Evolutionary conservation across 192 early-diverging fungal species (phyloP), one percentile per base, ranked within the genome.

Genomic region (Coemansia sp.): DNA sequence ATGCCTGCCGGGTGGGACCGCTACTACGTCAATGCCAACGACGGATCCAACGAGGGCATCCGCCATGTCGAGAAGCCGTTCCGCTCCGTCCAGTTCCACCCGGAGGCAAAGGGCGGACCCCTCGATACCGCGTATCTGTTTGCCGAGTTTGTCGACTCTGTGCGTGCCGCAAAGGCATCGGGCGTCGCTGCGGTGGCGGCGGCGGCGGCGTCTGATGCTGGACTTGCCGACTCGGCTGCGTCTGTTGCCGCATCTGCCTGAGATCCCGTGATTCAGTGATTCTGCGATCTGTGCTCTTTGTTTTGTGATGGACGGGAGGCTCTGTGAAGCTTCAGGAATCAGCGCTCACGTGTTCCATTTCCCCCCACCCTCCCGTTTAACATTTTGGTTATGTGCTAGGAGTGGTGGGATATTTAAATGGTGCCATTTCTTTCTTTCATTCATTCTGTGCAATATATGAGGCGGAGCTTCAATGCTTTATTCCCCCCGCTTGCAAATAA

Each of bases 1-100:
- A 76, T 87, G 69, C 80, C 89, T 32, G 66, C 74, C 4, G 92
- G 89, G 32, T 97, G 93, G 93, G 82, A 84, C 42, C 85, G 91
- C 63, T 92, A 89, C 87, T 97, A 91, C 69, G 87, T 93, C 50
- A 97, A 97, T 65, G 95, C 93, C 74, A 97, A 97, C 60, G 95
- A 97, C 73, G 92, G 92, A 0, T 91, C 92, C 42, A 97, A 97
- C 77, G 95, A 97, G 75, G 95, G 95, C 62, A 92, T 97, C 54
- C 83, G 87, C 34, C 93, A 95, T 74, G 61, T 71, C 40, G 62
- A 71, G 45, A 81, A 85, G 62, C 93, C 93, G 17, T 92, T 90
- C 65, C 76, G 83, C 48, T 91, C 89, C 42, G 95, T 95, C 7
- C 95, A 97, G 84, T 97, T 95, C 88, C 95, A 97, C 67, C 95